Conservation (phyloP, 108 stramenopile species). For the Seminavis robusta region DNA sequence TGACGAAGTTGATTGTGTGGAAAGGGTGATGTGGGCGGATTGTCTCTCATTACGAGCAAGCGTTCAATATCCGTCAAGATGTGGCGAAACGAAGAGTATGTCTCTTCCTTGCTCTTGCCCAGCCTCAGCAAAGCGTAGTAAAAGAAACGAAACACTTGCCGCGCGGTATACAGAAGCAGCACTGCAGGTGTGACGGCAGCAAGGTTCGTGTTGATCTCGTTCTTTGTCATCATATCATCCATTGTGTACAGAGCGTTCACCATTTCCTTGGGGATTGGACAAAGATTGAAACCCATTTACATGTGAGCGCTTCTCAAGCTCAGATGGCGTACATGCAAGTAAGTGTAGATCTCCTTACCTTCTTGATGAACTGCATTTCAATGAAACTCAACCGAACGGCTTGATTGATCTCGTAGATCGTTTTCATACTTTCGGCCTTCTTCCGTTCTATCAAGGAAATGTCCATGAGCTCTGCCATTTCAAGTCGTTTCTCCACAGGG, state of each 20-base stretch:
- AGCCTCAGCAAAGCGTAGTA: slow-evolving; percentile 68
- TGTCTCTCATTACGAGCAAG: slow-evolving; percentile 80
- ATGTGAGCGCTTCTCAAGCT: too few relatives aligned
- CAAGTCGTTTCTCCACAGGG: slow-evolving; percentile 39
- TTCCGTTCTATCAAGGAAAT: slow-evolving; percentile 71
- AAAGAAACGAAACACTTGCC: slow-evolving; percentile 45
- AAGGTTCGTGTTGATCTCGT: slow-evolving; percentile 86
- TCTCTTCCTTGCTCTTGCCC: slow-evolving; percentile 74
- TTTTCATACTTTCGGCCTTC: slow-evolving; percentile 81
- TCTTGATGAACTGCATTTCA: slow-evolving; percentile 92
- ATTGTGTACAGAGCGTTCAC: slow-evolving; percentile 85
- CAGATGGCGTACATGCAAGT: not conserved
- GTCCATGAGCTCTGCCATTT: slow-evolving; percentile 72
- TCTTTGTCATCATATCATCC: slow-evolving; percentile 82
- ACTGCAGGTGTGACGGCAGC: slow-evolving; percentile 86
- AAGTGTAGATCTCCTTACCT: slow-evolving; percentile 33
- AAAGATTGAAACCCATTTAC: too few relatives aligned
- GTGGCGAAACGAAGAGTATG: slow-evolving; percentile 65
- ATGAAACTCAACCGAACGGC: slow-evolving; percentile 84
- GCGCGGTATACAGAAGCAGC: slow-evolving; percentile 45
- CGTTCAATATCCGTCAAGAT: slow-evolving; percentile 83
- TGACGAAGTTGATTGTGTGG: not conserved
- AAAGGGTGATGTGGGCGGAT: slow-evolving; percentile 54
- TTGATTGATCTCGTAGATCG: slow-evolving; percentile 69
- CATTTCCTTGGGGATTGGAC: slow-evolving; percentile 52